Conservation (phyloP, 805 yeast genomes). For the Yarrowia sp. region DNA sequence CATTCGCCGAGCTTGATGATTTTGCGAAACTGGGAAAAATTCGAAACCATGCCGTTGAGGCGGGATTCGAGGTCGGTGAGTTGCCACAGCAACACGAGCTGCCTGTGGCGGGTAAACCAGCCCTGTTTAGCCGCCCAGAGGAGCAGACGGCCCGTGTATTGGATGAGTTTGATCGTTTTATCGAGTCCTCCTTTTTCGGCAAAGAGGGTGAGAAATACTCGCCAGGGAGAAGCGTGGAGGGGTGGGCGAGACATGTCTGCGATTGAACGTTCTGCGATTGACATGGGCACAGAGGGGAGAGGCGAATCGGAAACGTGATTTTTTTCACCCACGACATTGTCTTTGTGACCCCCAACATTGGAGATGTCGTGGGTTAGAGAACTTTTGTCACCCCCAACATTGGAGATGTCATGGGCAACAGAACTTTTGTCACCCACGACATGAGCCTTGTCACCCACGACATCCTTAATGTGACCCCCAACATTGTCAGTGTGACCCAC, state of each 20-base stretch:
- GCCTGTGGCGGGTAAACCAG: neutral
- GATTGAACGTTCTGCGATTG: neutral
- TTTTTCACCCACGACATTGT: too few relatives aligned
- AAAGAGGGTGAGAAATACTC: conserved; percentile 11
- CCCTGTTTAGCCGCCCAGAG: conserved; percentile 40
- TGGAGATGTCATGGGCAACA: too few relatives aligned
- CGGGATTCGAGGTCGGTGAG: conserved; percentile 15
- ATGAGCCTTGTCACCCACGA: too few relatives aligned
- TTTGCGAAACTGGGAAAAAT: conserved; percentile 47
- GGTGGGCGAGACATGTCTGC: neutral
- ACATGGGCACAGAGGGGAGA: neutral
- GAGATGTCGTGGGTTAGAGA: too few relatives aligned
- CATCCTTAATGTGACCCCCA: too few relatives aligned
- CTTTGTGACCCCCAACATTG: too few relatives aligned
- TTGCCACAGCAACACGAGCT: conserved; percentile 1
- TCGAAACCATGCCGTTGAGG: conserved; percentile 44
- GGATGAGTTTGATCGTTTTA: conserved; percentile 46
- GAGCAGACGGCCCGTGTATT: conserved; percentile 46
- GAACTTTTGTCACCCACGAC: too few relatives aligned
- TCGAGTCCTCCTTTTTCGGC: conserved; percentile 34
- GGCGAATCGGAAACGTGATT: too few relatives aligned
- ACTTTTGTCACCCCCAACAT: too few relatives aligned
- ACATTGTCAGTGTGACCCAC: too few relatives aligned
- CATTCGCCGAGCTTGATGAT: conserved; percentile 48
- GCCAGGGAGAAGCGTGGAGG: conserved; percentile 13